Evolutionary conservation across 129 eudicot species (phyloP), one percentile per base, ranked within the genome.

Genomic region (Escallonia rubra): DNA sequence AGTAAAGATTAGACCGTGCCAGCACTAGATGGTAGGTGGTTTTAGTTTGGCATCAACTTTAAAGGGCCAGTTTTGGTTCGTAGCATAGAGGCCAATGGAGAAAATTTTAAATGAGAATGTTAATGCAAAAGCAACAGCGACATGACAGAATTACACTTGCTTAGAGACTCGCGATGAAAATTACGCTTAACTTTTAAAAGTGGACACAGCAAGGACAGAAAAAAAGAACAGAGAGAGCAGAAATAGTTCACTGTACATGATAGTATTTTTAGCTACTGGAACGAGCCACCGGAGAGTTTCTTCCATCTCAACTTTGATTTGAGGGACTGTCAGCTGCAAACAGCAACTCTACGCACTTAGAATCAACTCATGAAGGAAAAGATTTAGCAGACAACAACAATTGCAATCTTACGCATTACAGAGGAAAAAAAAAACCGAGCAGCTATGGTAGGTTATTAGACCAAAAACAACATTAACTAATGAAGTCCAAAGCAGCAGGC

Each of bases 291-390:
- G 86, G 10, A 93, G 95, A 61, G 91, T 86, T 75, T 84, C 82
- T 64, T 86, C 96, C 96, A 93, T 93, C 79, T 93, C 95, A 8
- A 86, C 96, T 75, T 86, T 86, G 59, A 89, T 93, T 87, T 89
- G 88, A 78, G 95, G 90, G 74, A 82, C 80, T 48, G 87, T 77
- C 66, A 84, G 84, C 99, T 93, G 96, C 69, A 77, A 75, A 57
- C 70, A 56, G 45, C 3, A 38, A 70, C 39, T 8, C 10, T 16
- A 43, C 44, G 44, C 40, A 16, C 42, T 52, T 57, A 47, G 41
- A 7, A 42, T 14, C 65, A 40, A 61, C 39, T 13, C 13, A 61
- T 41, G 34, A 23, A 40, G 12, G 10, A 46, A 46, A 48, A 49
- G 1, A 41, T 40, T 59, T 48, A 59, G 34, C 12, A 59, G 50